A percentile compares a stretch with the other conserved stretches of the same genome.
phyloP scores from a whole-genome alignment of 495 filamentous ascomycete species.

The Terfezia boudieri region DNA sequence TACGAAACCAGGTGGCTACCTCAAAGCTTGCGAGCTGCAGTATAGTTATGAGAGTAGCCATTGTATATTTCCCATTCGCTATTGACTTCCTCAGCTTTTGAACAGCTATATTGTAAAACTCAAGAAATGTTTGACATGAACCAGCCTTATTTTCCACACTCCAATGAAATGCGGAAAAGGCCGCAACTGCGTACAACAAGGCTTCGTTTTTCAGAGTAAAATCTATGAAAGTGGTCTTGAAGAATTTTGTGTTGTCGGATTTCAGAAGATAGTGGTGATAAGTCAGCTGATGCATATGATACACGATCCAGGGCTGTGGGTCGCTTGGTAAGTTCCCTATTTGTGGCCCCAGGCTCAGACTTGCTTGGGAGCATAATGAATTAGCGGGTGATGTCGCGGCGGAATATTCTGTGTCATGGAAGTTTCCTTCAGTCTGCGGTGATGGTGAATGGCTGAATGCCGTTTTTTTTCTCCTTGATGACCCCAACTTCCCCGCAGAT shows the following conservation, averaged over 20 bases:
- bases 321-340: slow-evolving; percentile 28
- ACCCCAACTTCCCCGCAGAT: neutral
- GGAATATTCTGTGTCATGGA: slow-evolving; percentile 7
- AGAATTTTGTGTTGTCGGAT: slow-evolving; percentile 41
- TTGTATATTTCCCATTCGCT: slow-evolving; percentile 41
- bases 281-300: slow-evolving; percentile 50
- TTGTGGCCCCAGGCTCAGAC: slow-evolving; percentile 12
- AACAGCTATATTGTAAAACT: slow-evolving; percentile 77
- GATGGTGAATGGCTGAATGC: neutral
- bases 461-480: neutral
- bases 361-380: slow-evolving; percentile 12
- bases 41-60: slow-evolving; percentile 68
- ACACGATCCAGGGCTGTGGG: slow-evolving; percentile 55
- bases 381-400: slow-evolving; percentile 10
- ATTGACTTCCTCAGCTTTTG: slow-evolving; percentile 49
- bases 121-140: slow-evolving; percentile 57
- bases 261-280: slow-evolving; percentile 64
- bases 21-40: slow-evolving; percentile 84
- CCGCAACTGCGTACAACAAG: slow-evolving; percentile 71
- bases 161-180: slow-evolving; percentile 73
- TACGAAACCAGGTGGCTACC: slow-evolving; percentile 28
- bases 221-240: slow-evolving; percentile 45
- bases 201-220: slow-evolving; percentile 58
- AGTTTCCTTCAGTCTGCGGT: neutral
- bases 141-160: slow-evolving; percentile 44